phyloP scores from a whole-genome alignment of 192 early-diverging fungal species.

The Linnemannia zychae region DNA sequence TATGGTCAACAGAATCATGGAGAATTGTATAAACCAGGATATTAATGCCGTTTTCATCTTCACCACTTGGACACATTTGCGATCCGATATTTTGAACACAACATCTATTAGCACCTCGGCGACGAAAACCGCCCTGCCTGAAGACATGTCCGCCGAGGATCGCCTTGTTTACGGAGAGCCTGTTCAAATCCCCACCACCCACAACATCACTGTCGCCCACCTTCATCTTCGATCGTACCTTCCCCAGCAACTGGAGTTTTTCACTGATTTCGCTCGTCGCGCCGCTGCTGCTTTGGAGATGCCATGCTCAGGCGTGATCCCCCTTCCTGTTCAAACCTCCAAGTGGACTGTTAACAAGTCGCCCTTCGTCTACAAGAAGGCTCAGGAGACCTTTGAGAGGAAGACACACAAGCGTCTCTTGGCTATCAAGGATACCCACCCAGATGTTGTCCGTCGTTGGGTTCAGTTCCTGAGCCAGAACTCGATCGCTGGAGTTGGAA shows the following conservation, averaged over 20 bases:
- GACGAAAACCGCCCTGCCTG: conserved; percentile 18
- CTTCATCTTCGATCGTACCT: conserved; percentile 85
- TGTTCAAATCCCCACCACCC: conserved; percentile 65
- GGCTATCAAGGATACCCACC: conserved; percentile 83
- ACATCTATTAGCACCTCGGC: conserved; percentile 10
- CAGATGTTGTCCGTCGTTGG: conserved; percentile 81
- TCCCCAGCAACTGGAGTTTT: conserved; percentile 90
- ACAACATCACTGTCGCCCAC: conserved; percentile 79
- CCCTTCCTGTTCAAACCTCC: conserved; percentile 78
- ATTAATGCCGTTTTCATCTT: background rate
- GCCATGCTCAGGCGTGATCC: conserved; percentile 76
- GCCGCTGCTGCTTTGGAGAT: conserved; percentile 83
- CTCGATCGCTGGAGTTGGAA: conserved; percentile 88
- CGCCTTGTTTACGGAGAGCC: conserved; percentile 58
- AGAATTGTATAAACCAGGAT: background rate
- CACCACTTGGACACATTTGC: background rate
- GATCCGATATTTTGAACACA: background rate
- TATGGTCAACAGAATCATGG: background rate
- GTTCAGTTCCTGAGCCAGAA: conserved; percentile 84
- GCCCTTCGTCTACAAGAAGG: conserved; percentile 96
- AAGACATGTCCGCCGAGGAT: conserved; percentile 44
- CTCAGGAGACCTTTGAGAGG: conserved; percentile 97
- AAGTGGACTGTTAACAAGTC: conserved; percentile 92
- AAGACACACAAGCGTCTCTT: conserved; percentile 88
- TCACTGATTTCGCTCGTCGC: conserved; percentile 85